Base-by-base conservation (phyloP, 441 rosid genomes). In the Metrosideros polymorpha region DNA sequence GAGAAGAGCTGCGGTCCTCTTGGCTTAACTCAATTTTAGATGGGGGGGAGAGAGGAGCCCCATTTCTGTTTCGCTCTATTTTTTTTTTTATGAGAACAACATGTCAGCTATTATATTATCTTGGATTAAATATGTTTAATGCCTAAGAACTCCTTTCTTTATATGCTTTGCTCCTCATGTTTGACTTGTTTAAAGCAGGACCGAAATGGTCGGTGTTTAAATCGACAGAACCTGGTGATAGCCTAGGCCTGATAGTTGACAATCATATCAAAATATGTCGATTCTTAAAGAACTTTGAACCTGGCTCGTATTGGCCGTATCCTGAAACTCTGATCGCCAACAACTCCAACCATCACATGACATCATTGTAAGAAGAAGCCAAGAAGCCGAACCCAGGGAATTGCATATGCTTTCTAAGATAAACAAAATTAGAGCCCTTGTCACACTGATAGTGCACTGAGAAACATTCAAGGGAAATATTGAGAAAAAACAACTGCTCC, bases 331-430 rank as follows among this genome's bases (percentile, higher is more conserved):
- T 94, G 57, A 95, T 89, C 54, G 92, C 87, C 83, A 97, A 89
- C 88, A 89, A 91, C 87, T 96, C 94, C 98, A 97, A 88, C 57
- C 90, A 93, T 55, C 83, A 88, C 92, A 95, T 92, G 87, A 98
- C 99, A 89, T 94, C 97, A 32, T 71, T 83, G 86, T 90, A 95
- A 85, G 98, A 98, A 87, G 98, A 93, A 85, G 93, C n/a, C n/a
- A n/a, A 91, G 91, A 91, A 95, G 88, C 86, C 91, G 92, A 93
- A 97, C 99, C 99, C 99, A 97, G 77, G 96, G 99, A 89, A 96
- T 97, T 87, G 96, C 91, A 88, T 89, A 94, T 53, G 98, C 99
- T 97, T 94, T 97, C 99, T 96, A 94, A 53, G 85, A n/a, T 85
- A 87, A 54, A 53, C 85, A 82, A 53, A 85, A 50, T 50, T 6